Evolutionary conservation across 1,139 yeast genomes (phyloP), one percentile per base, ranked within the genome.

Genomic region (Suhomyces taliae): DNA sequence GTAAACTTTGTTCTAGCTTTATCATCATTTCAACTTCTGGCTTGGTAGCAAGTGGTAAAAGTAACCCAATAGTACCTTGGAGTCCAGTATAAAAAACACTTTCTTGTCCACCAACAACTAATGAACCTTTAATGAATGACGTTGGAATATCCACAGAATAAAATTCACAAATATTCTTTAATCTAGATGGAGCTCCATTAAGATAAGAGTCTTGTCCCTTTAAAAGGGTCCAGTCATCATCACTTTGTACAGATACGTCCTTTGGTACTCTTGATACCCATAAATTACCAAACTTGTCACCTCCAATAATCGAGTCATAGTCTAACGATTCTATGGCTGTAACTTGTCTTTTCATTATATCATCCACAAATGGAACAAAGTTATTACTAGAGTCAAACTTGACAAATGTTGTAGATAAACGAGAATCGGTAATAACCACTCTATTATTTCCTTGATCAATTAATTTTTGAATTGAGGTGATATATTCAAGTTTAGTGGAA

Each of bases 251-350:
- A 0, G 82, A 74, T 0, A 72, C 66, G 3, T 70, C 65, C 19
- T 66, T 66, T 0, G 87, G 80, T 40, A 85, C 65, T 52, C 97
- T 69, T 36, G 88, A 66, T 1, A 88, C 78, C 65, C 85, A 83
- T 0, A 91, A 46, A 57, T 86, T 88, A 1, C 99, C 97, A 67
- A 87, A 90, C 58, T 84, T 85, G 61, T 93, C 99, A n/a, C 97
- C 97, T 0, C 87, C 90, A 36, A 87, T 70, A 0, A 87, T 78
- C 0, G 97, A 90, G 49, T 83, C 83, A 48, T 81, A 78, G 63
- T 93, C 99, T 7, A 93, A 66, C 54, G 81, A 66, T 2, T 72
- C 59, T 40, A 86, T 55, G 1, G 83, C 60, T 0, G 95, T 85
- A 3, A 86, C 73, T 59, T 86, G 88, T 33, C 97, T 72, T 40